These are phyloP conservation scores for Chlamydomonas sp. DNA, from an alignment of 139 green algal species.

Conservation along the genomic window DNA sequence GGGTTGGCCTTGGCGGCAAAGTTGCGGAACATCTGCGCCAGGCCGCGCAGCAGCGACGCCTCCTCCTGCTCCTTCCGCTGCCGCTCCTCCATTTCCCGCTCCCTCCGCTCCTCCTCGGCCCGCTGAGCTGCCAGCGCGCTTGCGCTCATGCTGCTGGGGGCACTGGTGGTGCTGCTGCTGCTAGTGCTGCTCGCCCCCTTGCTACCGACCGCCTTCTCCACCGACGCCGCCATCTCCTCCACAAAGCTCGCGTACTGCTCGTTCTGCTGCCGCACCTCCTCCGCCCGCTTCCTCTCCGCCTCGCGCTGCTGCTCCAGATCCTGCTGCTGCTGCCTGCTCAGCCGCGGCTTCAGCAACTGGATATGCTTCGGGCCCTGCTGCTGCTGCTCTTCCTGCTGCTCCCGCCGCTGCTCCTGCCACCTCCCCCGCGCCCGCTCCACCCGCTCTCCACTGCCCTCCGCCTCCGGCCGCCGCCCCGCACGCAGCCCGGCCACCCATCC, in stretches of 20 bases:
- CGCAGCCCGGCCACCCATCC: too few species aligned
- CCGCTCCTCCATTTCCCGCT: background rate
- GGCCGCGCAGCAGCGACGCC: background rate
- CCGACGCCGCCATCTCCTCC: background rate
- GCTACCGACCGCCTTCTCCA: background rate
- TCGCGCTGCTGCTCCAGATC: background rate
- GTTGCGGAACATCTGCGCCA: constrained; percentile 27
- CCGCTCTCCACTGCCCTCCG: too few species aligned
- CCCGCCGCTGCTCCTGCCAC: too few species aligned
- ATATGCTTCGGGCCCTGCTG: too few species aligned
- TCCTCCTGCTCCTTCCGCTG: constrained; percentile 2
- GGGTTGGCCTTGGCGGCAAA: background rate
- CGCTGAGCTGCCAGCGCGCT: too few species aligned
- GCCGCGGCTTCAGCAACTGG: too few species aligned
- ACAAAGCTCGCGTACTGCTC: constrained; percentile 16
- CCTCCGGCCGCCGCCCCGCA: too few species aligned
- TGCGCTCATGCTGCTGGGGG: background rate
- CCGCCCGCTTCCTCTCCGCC: background rate
- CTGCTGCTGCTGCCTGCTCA: background rate
- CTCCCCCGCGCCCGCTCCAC: too few species aligned
- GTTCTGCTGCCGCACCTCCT: background rate
- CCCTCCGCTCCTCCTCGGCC: background rate
- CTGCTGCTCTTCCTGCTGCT: too few species aligned
- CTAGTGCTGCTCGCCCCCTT: background rate
- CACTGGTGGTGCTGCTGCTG: background rate